Percentiles rank a stretch among this genome's conserved stretches.
These are phyloP conservation scores for Sugiyamaella castrensis DNA, from an alignment of 1,139 yeast genomes.

Conservation along the genomic window DNA sequence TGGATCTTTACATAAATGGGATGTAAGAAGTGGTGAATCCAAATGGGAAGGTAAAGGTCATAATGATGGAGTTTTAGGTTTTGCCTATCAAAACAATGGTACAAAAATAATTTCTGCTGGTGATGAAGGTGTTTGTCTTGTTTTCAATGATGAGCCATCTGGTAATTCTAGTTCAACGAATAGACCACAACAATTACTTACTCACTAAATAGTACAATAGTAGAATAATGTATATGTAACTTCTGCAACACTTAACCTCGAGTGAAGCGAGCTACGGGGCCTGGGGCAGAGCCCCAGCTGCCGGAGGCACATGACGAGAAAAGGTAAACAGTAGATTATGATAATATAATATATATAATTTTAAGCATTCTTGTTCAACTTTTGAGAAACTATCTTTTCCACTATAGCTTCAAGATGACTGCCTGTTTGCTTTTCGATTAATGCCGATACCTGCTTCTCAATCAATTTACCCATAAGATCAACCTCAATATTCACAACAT, in stretches of 20 bases:
- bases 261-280: constrained; percentile 1
- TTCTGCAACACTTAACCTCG: background rate
- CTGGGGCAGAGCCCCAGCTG: constrained; percentile 6
- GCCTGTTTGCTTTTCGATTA: constrained; percentile 45
- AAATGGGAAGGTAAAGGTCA: constrained; percentile 84
- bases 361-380: constrained; percentile 2
- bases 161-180: background rate
- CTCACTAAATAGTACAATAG: constrained; percentile 4
- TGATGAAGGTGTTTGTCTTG: constrained; percentile 90
- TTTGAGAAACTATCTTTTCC: constrained; percentile 42
- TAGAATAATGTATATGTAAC: too few relatives aligned
- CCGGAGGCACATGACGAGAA: background rate
- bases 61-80: constrained; percentile 89
- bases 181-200: constrained; percentile 6
- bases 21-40: constrained; percentile 77
- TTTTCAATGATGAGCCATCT: constrained; percentile 45
- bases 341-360: background rate
- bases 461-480: constrained; percentile 90
- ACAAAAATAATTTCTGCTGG: constrained; percentile 87
- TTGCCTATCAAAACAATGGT: constrained; percentile 62
- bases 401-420: constrained; percentile 45
- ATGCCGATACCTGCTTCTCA: constrained; percentile 75
- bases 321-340: background rate
- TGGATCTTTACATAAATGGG: constrained; percentile 85
- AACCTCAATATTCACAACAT: constrained; percentile 81